Percentiles rank a stretch among this genome's conserved stretches.
Conservation (phyloP, 345 rosid genomes). For the Durio zibethinus region DNA sequence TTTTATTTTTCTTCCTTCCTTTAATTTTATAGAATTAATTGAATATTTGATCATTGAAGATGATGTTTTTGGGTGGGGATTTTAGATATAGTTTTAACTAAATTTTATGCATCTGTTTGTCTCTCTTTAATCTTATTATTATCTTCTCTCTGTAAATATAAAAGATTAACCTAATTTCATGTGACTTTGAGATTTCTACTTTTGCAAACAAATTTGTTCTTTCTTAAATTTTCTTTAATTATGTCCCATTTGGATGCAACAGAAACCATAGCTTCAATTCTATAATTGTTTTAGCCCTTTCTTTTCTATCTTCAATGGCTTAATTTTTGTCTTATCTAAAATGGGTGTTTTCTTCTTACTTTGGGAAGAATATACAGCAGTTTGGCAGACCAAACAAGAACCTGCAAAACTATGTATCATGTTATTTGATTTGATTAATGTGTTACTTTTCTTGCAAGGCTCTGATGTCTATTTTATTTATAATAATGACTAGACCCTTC, state of each 20-base stretch:
- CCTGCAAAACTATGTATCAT: not conserved
- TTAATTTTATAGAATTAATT: too few species aligned
- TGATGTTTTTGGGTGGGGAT: not conserved
- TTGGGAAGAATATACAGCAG: not conserved
- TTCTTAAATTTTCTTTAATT: not conserved
- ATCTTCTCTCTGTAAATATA: conserved; percentile 20
- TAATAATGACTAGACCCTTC: not conserved
- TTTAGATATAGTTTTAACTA: conserved; percentile 1
- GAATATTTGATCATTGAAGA: not conserved
- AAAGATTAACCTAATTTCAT: conserved; percentile 6
- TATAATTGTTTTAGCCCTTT: too few species aligned
- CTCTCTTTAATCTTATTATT: not conserved
- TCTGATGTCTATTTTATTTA: not conserved
- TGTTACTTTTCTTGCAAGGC: not conserved
- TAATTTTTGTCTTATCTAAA: too few species aligned
- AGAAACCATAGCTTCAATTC: not conserved
- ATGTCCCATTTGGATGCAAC: not conserved
- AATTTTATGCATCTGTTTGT: conserved; percentile 5
- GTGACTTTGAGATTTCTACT: not conserved
- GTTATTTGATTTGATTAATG: not conserved
- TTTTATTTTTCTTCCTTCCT: not conserved
- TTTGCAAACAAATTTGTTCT: conserved; percentile 6
- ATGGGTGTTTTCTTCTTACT: not conserved
- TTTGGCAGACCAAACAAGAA: conserved; percentile 6
- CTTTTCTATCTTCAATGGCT: too few species aligned